A percentile compares a stretch with the other conserved stretches of the same genome.
phyloP scores from a whole-genome alignment of 129 eudicot genomes.

The Centrapalus pauciflorus region DNA sequence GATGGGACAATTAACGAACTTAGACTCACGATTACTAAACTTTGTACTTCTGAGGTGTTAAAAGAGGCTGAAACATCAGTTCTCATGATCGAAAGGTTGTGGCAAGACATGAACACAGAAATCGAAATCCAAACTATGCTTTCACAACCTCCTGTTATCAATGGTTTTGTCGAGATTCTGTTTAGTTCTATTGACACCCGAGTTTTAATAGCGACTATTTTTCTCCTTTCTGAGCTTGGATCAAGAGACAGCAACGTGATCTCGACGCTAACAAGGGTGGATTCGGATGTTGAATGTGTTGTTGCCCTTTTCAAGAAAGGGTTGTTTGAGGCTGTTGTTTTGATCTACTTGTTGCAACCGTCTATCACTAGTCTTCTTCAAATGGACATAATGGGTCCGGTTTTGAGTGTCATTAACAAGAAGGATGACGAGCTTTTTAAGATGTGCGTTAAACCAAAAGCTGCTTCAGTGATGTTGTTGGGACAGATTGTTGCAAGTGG shows the following conservation, averaged over 20 bases:
- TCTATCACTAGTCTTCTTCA: constrained; percentile 36
- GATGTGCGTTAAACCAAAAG: constrained; percentile 57
- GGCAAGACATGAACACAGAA: constrained; percentile 41
- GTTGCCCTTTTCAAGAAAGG: constrained; percentile 70
- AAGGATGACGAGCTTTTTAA: constrained; percentile 39
- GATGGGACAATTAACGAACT: constrained; percentile 51
- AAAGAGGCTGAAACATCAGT: constrained; percentile 61
- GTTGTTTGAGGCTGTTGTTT: constrained; percentile 59
- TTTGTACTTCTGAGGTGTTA: constrained; percentile 65
- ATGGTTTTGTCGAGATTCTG: constrained; percentile 70
- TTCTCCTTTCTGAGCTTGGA: constrained; percentile 71
- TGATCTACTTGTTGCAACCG: constrained; percentile 53
- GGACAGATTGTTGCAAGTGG: constrained; percentile 45
- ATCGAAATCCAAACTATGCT: constrained; percentile 56
- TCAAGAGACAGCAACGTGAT: constrained; percentile 46
- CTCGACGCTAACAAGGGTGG: constrained; percentile 63
- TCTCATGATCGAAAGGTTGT: constrained; percentile 50
- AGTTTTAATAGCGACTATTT: constrained; percentile 52
- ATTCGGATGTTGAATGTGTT: constrained; percentile 69
- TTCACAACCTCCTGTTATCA: constrained; percentile 63
- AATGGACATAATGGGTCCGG: constrained; percentile 46
- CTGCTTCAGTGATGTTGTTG: constrained; percentile 51
- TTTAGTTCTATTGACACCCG: constrained; percentile 58
- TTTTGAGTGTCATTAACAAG: constrained; percentile 32
- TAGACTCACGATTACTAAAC: constrained; percentile 39